These are phyloP conservation scores for Yamadazyma sp. DNA, from an alignment of 805 yeast genomes.

Conservation along the genomic window DNA sequence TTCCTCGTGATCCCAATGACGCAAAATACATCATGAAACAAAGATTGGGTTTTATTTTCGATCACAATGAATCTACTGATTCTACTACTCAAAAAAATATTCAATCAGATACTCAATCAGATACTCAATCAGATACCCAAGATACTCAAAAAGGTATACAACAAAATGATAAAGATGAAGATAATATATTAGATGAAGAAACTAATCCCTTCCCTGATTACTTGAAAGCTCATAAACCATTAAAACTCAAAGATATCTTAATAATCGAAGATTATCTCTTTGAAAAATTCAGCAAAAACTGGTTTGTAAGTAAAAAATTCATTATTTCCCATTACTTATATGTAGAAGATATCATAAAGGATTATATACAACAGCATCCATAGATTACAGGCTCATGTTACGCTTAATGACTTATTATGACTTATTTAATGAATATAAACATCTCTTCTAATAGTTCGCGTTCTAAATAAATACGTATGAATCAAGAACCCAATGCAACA, in stretches of 20 bases:
- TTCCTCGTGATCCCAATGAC: slow-evolving; percentile 2
- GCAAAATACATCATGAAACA: slow-evolving; percentile 24
- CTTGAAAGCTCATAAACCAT: too few species aligned
- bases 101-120: not conserved
- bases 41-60: slow-evolving; percentile 31
- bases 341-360: too few species aligned
- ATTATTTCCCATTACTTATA: slow-evolving; percentile 2
- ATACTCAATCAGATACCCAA: not conserved
- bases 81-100: not conserved
- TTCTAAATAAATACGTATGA: too few species aligned
- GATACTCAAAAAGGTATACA: too few species aligned
- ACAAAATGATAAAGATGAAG: not conserved
- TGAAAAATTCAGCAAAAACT: slow-evolving; percentile 3
- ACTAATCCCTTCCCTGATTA: not conserved
- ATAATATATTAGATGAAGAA: slow-evolving; percentile 1
- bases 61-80: not conserved
- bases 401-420: too few species aligned
- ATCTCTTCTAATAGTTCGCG: too few species aligned
- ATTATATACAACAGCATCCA: too few species aligned
- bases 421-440: too few species aligned
- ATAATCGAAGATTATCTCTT: slow-evolving; percentile 5
- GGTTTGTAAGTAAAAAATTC: slow-evolving; percentile 3
- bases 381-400: too few species aligned
- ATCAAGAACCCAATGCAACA: too few species aligned
- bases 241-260: slow-evolving; percentile 4